Conservation (phyloP, 345 rosid species). For the Arabidopsis thaliana region TAIR10.1 NC_003075.7:8618501-8619000, state of each 20-base stretch:
- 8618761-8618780: constrained; percentile 3
- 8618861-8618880: constrained; percentile 75
- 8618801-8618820: background rate
- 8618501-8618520: constrained; percentile 70
- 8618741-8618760: background rate
- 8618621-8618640: constrained; percentile 61
- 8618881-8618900: constrained; percentile 54
- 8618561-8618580: constrained; percentile 54
- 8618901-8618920: constrained; percentile 65
- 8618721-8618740: background rate
- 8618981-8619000: constrained; percentile 85
- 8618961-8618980: constrained; percentile 94
- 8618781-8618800: background rate
- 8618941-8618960: constrained; percentile 96
- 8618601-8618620: constrained; percentile 89
- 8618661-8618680: constrained; percentile 76
- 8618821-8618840: constrained; percentile 82
- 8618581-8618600: constrained; percentile 79
- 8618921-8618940: constrained; percentile 82
- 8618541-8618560: constrained; percentile 60
- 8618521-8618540: constrained; percentile 75
- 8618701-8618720: background rate
- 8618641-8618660: constrained; percentile 76
- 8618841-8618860: constrained; percentile 88
- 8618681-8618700: constrained; percentile 66